Conservation (phyloP, 352 stramenopile species). For the Pythium phragmiticola region DNA sequence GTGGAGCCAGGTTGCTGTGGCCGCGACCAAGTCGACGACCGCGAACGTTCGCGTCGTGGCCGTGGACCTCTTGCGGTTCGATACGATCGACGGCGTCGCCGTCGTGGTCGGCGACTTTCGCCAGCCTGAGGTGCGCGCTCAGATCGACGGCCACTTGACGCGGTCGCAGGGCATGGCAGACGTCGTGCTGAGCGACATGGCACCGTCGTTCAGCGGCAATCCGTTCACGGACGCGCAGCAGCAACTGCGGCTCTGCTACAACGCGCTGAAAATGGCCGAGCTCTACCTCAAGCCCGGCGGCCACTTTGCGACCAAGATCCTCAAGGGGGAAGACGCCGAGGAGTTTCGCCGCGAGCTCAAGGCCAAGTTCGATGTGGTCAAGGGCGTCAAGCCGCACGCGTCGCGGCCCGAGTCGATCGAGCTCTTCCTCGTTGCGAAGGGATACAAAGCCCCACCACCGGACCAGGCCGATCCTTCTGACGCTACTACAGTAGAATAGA, state of each 20-base stretch:
- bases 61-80: constrained; percentile 71
- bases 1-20: constrained; percentile 82
- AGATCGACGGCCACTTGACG: constrained; percentile 53
- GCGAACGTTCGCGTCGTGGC: constrained; percentile 56
- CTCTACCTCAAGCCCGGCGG: constrained; percentile 76
- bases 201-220: constrained; percentile 78
- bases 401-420: constrained; percentile 82
- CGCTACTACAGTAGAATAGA: too few relatives aligned
- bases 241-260: constrained; percentile 83
- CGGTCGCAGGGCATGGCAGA: constrained; percentile 42
- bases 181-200: constrained; percentile 90
- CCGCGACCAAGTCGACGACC: constrained; percentile 35
- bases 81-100: constrained; percentile 63
- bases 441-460: constrained; percentile 36
- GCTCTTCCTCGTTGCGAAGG: constrained; percentile 82
- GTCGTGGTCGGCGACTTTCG: constrained; percentile 86
- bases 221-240: constrained; percentile 74
- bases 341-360: constrained; percentile 80
- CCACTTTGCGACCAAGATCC: constrained; percentile 80
- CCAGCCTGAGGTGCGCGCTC: constrained; percentile 42
- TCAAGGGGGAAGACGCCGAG: constrained; percentile 73
- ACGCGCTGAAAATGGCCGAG: constrained; percentile 83
- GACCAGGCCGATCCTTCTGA: not conserved
- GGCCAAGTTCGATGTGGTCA: constrained; percentile 59
- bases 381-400: constrained; percentile 79